phyloP scores from a whole-genome alignment of 306 rosid genomes.

The Vigna nakashimae region DNA sequence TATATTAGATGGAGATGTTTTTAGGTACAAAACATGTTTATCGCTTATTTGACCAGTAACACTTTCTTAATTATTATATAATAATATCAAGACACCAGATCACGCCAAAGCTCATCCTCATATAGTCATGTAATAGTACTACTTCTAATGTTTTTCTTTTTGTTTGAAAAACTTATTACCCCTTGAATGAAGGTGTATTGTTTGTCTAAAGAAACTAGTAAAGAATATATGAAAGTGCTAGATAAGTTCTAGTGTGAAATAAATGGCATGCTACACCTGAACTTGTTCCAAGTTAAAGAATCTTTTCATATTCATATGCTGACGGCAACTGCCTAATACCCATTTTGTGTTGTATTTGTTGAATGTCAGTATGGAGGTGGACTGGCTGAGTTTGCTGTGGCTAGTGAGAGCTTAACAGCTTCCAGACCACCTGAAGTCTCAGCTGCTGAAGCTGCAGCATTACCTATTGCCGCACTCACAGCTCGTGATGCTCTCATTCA shows the following conservation, averaged over 20 bases:
- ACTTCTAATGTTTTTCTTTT: background rate
- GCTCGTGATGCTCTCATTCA: conserved; percentile 74
- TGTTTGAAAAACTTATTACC: background rate
- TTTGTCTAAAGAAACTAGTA: background rate
- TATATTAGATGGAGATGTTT: too few species aligned
- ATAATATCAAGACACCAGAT: background rate
- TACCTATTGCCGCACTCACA: conserved; percentile 71
- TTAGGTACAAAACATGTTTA: background rate
- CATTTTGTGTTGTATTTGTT: conserved; percentile 20
- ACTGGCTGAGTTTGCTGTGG: conserved; percentile 63
- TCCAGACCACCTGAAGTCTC: conserved; percentile 64
- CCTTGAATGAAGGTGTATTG: background rate
- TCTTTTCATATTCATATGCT: background rate
- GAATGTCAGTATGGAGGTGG: conserved; percentile 77
- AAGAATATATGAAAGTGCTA: background rate
- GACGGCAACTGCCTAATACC: background rate
- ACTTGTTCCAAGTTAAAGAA: background rate
- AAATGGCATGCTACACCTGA: background rate
- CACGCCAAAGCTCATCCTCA: background rate
- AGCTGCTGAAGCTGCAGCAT: conserved; percentile 63
- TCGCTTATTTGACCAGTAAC: background rate
- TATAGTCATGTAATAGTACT: conserved; percentile 3
- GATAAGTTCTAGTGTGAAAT: conserved; percentile 12
- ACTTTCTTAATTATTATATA: background rate
- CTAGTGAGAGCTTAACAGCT: conserved; percentile 54